phyloP scores from a whole-genome alignment of 768 basidiomycete species.

The Termitomyces sp. region DNA sequence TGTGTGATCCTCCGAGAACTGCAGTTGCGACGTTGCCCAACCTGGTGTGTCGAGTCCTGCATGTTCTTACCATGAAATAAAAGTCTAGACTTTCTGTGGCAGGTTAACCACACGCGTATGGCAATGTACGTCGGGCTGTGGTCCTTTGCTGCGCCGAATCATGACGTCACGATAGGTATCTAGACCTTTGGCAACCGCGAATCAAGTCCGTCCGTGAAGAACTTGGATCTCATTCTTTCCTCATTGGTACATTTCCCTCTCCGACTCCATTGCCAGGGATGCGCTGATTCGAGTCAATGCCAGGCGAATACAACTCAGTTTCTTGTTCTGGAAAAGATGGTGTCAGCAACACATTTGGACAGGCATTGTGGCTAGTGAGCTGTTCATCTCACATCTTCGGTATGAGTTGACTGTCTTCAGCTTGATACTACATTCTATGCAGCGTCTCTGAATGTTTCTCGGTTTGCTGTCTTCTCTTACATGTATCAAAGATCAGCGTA shows the following conservation, averaged over 20 bases:
- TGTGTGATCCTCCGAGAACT: slow-evolving; percentile 37
- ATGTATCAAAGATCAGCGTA: neutral
- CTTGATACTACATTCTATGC: slow-evolving; percentile 43
- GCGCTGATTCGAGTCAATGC: neutral
- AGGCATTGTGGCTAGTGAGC: slow-evolving; percentile 44
- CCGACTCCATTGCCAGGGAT: neutral
- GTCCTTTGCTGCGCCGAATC: neutral
- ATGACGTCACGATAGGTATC: slow-evolving; percentile 28
- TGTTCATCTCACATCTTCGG: neutral
- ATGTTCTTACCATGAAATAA: neutral
- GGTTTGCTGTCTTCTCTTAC: slow-evolving; percentile 20
- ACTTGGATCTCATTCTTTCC: slow-evolving; percentile 42
- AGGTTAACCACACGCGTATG: slow-evolving; percentile 51
- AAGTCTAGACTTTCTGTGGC: neutral
- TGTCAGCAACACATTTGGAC: slow-evolving; percentile 51
- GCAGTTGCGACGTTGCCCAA: slow-evolving; percentile 45
- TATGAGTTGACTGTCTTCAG: slow-evolving; percentile 12
- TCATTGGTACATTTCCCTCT: slow-evolving; percentile 30
- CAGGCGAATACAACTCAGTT: slow-evolving; percentile 53
- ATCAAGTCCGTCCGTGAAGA: slow-evolving; percentile 40
- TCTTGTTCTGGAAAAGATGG: slow-evolving; percentile 45
- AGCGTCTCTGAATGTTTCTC: slow-evolving; percentile 44
- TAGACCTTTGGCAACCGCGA: slow-evolving; percentile 53
- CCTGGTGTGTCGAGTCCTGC: slow-evolving; percentile 22
- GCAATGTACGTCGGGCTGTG: slow-evolving; percentile 29